Conservation (phyloP, 1,139 yeast genomes). For the Pichia sp. region DNA sequence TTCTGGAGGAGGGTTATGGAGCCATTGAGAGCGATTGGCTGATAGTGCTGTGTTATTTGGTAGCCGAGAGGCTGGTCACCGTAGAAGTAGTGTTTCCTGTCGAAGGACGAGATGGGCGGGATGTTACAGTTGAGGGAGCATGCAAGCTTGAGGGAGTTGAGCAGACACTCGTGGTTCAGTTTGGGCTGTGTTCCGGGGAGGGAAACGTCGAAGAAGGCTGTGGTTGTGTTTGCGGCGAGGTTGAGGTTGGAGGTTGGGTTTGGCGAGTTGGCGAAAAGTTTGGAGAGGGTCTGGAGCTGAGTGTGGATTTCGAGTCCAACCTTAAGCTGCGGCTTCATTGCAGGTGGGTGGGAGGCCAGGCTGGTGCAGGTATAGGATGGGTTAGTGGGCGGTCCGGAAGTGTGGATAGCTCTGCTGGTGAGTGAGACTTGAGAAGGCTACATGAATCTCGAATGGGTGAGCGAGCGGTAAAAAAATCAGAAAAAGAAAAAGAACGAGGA, state of each 20-base stretch:
- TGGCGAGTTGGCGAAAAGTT: slow-evolving; percentile 64
- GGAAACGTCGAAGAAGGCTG: slow-evolving; percentile 79
- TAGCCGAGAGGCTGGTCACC: slow-evolving; percentile 96
- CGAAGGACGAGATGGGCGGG: slow-evolving; percentile 61
- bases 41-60: slow-evolving; percentile 86
- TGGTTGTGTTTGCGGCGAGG: slow-evolving; percentile 60
- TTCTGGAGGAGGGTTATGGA: slow-evolving; percentile 42
- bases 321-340: slow-evolving; percentile 40
- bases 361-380: too few species aligned
- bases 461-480: too few species aligned
- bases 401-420: too few species aligned
- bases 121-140: slow-evolving; percentile 63
- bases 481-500: too few species aligned
- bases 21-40: slow-evolving; percentile 76
- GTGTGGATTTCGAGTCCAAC: slow-evolving; percentile 95
- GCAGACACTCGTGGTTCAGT: slow-evolving; percentile 71
- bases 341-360: background rate
- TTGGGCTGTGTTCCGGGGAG: slow-evolving; percentile 92
- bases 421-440: too few species aligned
- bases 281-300: slow-evolving; percentile 68
- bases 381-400: too few species aligned
- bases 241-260: slow-evolving; percentile 38
- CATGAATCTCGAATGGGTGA: too few species aligned
- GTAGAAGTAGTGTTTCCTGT: slow-evolving; percentile 91
- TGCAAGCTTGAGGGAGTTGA: slow-evolving; percentile 70